Evolutionary conservation across 2,329 filamentous ascomycete species (phyloP), one percentile per base, ranked within the genome.

Genomic region (Hirsutella thompsonii): DNA sequence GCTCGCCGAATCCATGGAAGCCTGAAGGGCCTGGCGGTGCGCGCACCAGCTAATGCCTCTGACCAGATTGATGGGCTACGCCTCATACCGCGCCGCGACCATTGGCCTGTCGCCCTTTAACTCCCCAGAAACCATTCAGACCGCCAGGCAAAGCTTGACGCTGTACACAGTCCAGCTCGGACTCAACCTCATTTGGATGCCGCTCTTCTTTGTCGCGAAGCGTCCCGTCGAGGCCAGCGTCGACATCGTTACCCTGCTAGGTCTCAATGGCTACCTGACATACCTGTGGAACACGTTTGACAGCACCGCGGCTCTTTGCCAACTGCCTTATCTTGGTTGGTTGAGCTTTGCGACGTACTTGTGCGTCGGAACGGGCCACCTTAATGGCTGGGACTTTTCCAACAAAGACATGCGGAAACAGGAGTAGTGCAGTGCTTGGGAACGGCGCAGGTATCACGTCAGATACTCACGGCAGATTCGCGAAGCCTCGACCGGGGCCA

Each of bases 131-230:
- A 74, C 72, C n/a, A 69, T 76, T 37, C 60, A 66, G 29, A 63
- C 76, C 41, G 77, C 82, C 40, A 74, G 75, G 56, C 70, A 78
- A 49, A 82, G 80, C 49, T 81, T 85, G 43, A 85, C 82, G 0
- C 71, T 95, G 23, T 95, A 94, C 67, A 84, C 83, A 2, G 69
- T 88, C 44, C 89, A 95, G 63, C 78, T 95, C 6, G 83, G 73
- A 10, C 69, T 95, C 39, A 95, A 95, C 59, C 68, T 94, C 23
- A 61, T 81, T 41, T 96, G 86, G 86, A 95, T 88, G 75, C 90
- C 90, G 11, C 72, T 95, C 10, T 95, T 95, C 72, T 95, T 94
- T 57, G 72, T 75, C n/a, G 56, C 81, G 39, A 79, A 81, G 48
- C 75, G 76, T 14, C 87, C 88, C 1, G 69, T 81, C 40, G 75